Percentiles rank a stretch among this genome's conserved stretches.
These are phyloP conservation scores for Crotalaria pallida DNA, from an alignment of 306 rosid species.

Conservation along the genomic window DNA sequence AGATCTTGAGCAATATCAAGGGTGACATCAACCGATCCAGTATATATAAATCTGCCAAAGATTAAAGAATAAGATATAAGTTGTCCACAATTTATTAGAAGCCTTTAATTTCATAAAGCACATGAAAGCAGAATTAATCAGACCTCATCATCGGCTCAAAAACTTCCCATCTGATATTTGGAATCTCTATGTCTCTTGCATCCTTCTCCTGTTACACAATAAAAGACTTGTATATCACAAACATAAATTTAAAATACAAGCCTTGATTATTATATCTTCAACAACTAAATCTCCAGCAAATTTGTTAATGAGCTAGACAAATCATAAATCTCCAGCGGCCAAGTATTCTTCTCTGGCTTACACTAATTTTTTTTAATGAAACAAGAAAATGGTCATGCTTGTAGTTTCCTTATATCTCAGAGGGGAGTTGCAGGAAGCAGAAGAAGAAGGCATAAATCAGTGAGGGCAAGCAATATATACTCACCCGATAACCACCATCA, in stretches of 20 bases:
- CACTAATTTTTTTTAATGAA: neutral
- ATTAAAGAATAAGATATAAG: conserved; percentile 9
- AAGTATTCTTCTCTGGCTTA: neutral
- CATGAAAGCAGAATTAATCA: neutral
- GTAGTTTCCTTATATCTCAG: neutral
- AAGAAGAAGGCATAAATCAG: neutral
- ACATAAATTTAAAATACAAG: neutral
- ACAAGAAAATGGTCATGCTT: neutral
- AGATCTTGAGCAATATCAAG: conserved; percentile 81
- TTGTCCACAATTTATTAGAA: conserved; percentile 11
- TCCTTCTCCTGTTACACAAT: conserved; percentile 70
- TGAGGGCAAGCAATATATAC: neutral
- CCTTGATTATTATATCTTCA: neutral
- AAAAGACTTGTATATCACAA: conserved; percentile 5
- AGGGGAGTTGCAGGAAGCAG: neutral
- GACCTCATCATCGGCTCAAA: conserved; percentile 90
- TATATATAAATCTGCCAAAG: conserved; percentile 66
- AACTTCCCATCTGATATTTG: conserved; percentile 91
- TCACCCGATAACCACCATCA: conserved; percentile 92
- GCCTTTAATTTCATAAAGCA: neutral
- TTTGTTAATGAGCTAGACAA: neutral
- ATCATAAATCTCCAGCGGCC: no score
- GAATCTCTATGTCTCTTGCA: conserved; percentile 89
- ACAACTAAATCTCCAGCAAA: neutral
- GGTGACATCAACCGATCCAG: conserved; percentile 75